These are phyloP conservation scores for Theobroma cacao DNA, from an alignment of 345 rosid species.

Conservation along the genomic window DNA sequence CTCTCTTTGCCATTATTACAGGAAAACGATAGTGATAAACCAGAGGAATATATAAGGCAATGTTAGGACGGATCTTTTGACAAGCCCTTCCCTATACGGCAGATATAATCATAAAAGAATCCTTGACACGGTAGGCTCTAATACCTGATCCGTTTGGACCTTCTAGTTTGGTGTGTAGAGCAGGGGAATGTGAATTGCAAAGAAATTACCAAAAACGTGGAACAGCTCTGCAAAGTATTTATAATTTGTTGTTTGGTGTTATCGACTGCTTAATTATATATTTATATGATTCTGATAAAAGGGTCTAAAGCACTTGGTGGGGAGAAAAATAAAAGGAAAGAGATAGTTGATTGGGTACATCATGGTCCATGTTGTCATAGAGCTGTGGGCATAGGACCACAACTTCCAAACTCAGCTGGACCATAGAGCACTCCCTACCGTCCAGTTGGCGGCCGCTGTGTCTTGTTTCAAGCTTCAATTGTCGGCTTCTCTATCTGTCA, in stretches of 20 bases:
- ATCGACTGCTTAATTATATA: background rate
- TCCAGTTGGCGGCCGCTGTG: slow-evolving; percentile 26
- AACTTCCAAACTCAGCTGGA: slow-evolving; percentile 6
- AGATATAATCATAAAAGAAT: background rate
- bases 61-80: background rate
- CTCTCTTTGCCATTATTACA: background rate
- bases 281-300: background rate
- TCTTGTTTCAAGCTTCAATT: slow-evolving; percentile 13
- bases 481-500: slow-evolving; percentile 8
- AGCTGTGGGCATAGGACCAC: slow-evolving; percentile 19
- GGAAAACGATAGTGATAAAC: background rate
- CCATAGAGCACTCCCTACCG: slow-evolving; percentile 18
- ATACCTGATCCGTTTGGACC: slow-evolving; percentile 2
- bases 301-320: background rate
- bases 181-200: background rate
- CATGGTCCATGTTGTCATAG: background rate
- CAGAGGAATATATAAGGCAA: background rate
- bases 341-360: slow-evolving; percentile 1
- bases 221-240: background rate
- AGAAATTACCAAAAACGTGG: background rate
- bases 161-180: background rate
- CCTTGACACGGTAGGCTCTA: background rate
- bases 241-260: background rate
- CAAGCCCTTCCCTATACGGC: background rate
- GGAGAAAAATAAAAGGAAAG: background rate